Evolutionary conservation across 768 basidiomycete species (phyloP).

Genomic region (Suillus hirtellus): DNA sequence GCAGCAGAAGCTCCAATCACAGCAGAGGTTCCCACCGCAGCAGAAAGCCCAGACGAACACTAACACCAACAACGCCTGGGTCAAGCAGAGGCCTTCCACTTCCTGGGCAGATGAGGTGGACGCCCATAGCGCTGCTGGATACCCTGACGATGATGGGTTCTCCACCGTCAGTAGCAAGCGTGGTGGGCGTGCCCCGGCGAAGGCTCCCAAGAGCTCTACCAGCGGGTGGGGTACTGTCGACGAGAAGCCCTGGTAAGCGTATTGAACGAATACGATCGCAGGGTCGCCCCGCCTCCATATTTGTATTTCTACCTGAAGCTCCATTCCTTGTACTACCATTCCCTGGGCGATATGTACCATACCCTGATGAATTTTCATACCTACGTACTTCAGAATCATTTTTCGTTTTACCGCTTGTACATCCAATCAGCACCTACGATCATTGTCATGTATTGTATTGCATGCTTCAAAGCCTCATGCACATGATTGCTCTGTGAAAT

Average conservation of each 20-base stretch:
- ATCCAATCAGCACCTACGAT: background rate
- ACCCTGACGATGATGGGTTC: background rate
- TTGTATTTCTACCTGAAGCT: background rate
- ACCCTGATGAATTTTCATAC: background rate
- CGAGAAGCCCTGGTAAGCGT: slow-evolving; percentile 27
- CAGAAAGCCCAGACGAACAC: background rate
- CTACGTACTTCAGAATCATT: background rate
- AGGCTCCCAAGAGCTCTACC: slow-evolving; percentile 19
- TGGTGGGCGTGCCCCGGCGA: slow-evolving; percentile 5
- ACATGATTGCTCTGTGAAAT: background rate
- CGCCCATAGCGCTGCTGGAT: slow-evolving; percentile 12
- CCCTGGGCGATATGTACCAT: background rate
- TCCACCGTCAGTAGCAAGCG: slow-evolving; percentile 17
- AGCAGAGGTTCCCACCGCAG: slow-evolving; percentile 13
- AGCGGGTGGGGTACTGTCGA: slow-evolving; percentile 28
- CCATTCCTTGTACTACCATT: background rate
- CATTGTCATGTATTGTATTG: background rate
- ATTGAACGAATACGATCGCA: background rate
- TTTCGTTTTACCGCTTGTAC: background rate
- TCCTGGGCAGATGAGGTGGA: slow-evolving; percentile 34
- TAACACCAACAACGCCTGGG: slow-evolving; percentile 6
- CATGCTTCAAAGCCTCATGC: background rate
- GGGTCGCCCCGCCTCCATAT: too few species aligned
- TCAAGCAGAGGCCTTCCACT: slow-evolving; percentile 12
- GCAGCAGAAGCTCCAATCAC: slow-evolving; percentile 11